Percentiles rank a stretch among this genome's conserved stretches.
Evolutionary conservation across 805 yeast species (phyloP).

Genomic region (Wickerhamiella dianesei): DNA sequence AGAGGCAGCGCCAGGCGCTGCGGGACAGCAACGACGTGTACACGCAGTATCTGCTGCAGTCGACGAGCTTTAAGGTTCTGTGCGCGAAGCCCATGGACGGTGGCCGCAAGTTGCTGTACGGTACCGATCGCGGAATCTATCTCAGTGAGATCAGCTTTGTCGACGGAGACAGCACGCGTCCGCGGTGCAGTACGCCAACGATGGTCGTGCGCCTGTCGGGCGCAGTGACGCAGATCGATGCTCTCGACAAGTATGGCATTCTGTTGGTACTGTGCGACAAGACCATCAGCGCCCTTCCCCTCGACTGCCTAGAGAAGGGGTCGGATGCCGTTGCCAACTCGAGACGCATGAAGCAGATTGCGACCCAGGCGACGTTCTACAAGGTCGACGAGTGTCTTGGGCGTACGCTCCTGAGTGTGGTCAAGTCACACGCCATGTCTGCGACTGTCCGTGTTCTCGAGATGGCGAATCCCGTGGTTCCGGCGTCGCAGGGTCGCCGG

Average conservation of each 20-base stretch:
- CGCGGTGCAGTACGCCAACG: constrained; percentile 36
- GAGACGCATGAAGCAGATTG: constrained; percentile 57
- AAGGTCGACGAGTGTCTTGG: constrained; percentile 90
- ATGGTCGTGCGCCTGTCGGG: constrained; percentile 60
- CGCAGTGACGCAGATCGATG: constrained; percentile 71
- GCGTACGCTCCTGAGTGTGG: constrained; percentile 76
- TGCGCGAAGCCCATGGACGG: constrained; percentile 93
- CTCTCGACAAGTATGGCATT: constrained; percentile 79
- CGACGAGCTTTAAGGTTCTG: constrained; percentile 60
- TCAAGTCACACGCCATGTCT: constrained; percentile 66
- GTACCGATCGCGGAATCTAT: constrained; percentile 85
- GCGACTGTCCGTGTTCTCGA: constrained; percentile 70
- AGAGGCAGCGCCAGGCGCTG: constrained; percentile 62
- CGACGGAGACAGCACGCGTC: constrained; percentile 33
- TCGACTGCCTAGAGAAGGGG: constrained; percentile 37
- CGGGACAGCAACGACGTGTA: constrained; percentile 65
- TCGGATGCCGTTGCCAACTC: constrained; percentile 33
- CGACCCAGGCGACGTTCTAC: constrained; percentile 81
- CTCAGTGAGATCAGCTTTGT: constrained; percentile 56
- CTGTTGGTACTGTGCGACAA: constrained; percentile 72
- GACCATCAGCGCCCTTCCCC: constrained; percentile 60
- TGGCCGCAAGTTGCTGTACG: constrained; percentile 78
- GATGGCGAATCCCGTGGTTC: constrained; percentile 44
- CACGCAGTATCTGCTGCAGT: constrained; percentile 58
- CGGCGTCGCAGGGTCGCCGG: constrained; percentile 21